Conservation (phyloP, 176 grass and related monocot species). For the Stipa capillata region DNA sequence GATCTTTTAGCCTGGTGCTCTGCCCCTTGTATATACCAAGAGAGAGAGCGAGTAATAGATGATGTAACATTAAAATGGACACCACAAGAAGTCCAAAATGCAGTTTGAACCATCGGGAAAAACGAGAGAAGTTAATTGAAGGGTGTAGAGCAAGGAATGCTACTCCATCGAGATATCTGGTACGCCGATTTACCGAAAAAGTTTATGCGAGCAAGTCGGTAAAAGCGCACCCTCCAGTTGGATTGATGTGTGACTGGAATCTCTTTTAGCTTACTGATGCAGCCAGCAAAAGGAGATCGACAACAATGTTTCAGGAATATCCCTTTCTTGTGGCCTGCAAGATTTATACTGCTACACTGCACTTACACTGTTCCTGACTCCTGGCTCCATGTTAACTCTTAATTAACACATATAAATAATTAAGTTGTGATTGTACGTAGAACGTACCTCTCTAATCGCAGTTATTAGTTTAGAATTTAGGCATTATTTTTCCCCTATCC, state of each 20-base stretch:
- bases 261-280: slow-evolving; percentile 29
- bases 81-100: slow-evolving; percentile 14
- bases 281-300: slow-evolving; percentile 13
- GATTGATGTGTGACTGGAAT: neutral
- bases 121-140: neutral
- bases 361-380: neutral
- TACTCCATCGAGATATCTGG: neutral
- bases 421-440: no score
- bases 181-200: neutral
- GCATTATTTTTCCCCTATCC: no score
- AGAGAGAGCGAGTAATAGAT: neutral
- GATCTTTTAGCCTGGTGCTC: no score
- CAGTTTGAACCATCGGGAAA: slow-evolving; percentile 21
- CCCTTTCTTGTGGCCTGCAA: slow-evolving; percentile 31
- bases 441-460: neutral
- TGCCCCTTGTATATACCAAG: neutral
- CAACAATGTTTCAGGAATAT: slow-evolving; percentile 16
- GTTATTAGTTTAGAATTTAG: no score
- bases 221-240: neutral
- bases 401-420: no score
- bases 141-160: slow-evolving; percentile 32
- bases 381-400: neutral
- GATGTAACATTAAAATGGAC: slow-evolving; percentile 32
- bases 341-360: neutral
- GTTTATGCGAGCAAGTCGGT: slow-evolving; percentile 17